These are phyloP conservation scores for Immersiella caudata DNA, from an alignment of 495 filamentous ascomycete genomes.

Conservation along the genomic window DNA sequence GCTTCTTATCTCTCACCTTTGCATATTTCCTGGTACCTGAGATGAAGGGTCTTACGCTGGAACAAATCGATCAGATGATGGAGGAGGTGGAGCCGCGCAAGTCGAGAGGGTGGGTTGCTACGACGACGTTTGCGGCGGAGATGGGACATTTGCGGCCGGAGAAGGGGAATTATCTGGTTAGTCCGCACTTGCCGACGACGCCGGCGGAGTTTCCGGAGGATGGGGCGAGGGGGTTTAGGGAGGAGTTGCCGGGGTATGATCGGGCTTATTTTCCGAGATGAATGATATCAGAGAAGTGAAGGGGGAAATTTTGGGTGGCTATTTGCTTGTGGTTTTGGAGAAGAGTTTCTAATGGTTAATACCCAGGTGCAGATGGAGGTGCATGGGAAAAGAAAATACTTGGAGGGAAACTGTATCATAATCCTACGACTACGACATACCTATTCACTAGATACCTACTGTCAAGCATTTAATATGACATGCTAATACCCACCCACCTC, in stretches of 20 bases:
- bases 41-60: constrained; percentile 84
- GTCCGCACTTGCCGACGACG: not conserved
- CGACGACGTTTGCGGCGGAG: constrained; percentile 65
- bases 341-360: not conserved
- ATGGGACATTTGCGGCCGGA: constrained; percentile 31
- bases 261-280: constrained; percentile 15
- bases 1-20: constrained; percentile 63
- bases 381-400: not conserved
- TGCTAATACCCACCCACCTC: too few species aligned
- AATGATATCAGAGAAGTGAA: not conserved
- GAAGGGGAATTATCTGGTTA: constrained; percentile 3
- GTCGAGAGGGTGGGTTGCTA: constrained; percentile 68
- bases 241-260: not conserved
- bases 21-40: constrained; percentile 80
- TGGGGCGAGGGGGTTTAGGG: not conserved
- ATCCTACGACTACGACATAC: too few species aligned
- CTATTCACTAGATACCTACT: too few species aligned
- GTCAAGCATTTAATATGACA: too few species aligned
- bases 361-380: not conserved
- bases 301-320: not conserved
- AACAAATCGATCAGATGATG: constrained; percentile 88
- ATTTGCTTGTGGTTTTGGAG: not conserved
- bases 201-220: constrained; percentile 3
- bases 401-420: not conserved
- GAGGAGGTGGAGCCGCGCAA: constrained; percentile 72